Evolutionary conservation across 192 early-diverging fungal genomes (phyloP).

Genomic region (Coemansia asiatica): DNA sequence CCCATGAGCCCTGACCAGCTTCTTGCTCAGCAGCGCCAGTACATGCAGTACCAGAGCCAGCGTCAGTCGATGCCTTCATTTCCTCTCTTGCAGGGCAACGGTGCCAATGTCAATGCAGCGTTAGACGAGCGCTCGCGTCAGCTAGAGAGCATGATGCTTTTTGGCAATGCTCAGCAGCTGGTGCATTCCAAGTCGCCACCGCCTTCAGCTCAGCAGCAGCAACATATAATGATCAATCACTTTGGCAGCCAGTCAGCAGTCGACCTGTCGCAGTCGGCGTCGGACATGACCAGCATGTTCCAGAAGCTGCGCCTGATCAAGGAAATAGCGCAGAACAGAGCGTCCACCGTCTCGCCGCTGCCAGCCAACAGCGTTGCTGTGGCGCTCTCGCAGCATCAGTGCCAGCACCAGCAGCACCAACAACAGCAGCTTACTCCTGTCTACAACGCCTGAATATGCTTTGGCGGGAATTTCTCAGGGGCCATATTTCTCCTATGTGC

Average conservation of each 20-base stretch:
- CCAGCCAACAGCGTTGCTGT: neutral
- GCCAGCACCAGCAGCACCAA: constrained; percentile 8
- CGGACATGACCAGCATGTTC: constrained; percentile 34
- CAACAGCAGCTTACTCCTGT: constrained; percentile 29
- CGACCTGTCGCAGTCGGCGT: constrained; percentile 20
- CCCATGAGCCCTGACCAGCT: constrained; percentile 13
- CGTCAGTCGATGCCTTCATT: constrained; percentile 5
- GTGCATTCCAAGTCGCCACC: neutral
- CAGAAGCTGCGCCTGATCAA: constrained; percentile 48
- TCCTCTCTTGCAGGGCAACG: neutral
- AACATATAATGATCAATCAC: neutral
- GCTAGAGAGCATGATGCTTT: constrained; percentile 33
- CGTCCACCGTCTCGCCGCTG: constrained; percentile 25
- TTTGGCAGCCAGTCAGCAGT: constrained; percentile 24
- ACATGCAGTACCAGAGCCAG: constrained; percentile 1
- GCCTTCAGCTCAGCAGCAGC: neutral
- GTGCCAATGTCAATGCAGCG: constrained; percentile 9
- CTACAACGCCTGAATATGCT: constrained; percentile 45
- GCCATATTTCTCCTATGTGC: constrained; percentile 3
- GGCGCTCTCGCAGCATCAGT: neutral
- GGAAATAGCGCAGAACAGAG: constrained; percentile 31
- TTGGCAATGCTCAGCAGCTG: neutral
- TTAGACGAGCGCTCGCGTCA: constrained; percentile 44
- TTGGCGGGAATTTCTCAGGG: constrained; percentile 18
- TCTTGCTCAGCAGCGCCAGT: constrained; percentile 12